Base-by-base conservation (phyloP, 2,329 filamentous ascomycete genomes). In the Periconia macrospinosa region DNA sequence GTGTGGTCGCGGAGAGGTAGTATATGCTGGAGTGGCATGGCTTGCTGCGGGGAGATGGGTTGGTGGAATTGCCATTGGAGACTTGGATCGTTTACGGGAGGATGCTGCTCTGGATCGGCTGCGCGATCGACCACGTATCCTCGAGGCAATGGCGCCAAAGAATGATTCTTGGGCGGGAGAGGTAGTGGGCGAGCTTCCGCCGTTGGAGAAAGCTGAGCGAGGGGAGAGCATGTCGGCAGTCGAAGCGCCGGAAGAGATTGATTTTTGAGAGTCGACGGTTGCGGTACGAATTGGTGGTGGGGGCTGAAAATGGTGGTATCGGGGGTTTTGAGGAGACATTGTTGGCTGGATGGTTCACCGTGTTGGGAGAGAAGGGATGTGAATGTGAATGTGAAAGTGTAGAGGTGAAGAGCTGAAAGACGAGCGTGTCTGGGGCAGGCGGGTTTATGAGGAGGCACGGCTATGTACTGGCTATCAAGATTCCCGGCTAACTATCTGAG, bases 121-220 rank as follows among this genome's bases (percentile, higher is more conserved):
- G 46, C 67, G 61, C 41, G 71, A 74, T 30, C 70, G 67, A 17
- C 68, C 68, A 23, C 65, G 59, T 23, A 75, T 64, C 42, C 66
- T 63, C 19, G 66, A 61, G 43, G 65, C 64, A 56, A 75, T 71
- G 49, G 70, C 67, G 23, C 67, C 66, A 52, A 75, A 73, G 61
- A 75, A 75, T 1, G 63, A 65, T 27, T 65, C 59, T 45, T 73
- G 67, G 30, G 63, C 61, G 10, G 68, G 66, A 9, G 65, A 27
- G 23, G 23, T 70, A 15, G 50, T 47, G 11, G 63, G 47, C 41
- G 49, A 53, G 20, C 49, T 55, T 6, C 47, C 30, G 8, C 50
- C 49, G 47, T 55, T 60, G 15, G 63, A 62, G n/a, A 51, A 62
- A 14, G 55, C 55, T 2, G 59, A 59, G 2, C 58, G 62, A 13